Percentiles rank a stretch among this genome's conserved stretches.
phyloP scores from a whole-genome alignment of 2,329 filamentous ascomycete genomes.

The Phyllosticta ampelicida region DNA sequence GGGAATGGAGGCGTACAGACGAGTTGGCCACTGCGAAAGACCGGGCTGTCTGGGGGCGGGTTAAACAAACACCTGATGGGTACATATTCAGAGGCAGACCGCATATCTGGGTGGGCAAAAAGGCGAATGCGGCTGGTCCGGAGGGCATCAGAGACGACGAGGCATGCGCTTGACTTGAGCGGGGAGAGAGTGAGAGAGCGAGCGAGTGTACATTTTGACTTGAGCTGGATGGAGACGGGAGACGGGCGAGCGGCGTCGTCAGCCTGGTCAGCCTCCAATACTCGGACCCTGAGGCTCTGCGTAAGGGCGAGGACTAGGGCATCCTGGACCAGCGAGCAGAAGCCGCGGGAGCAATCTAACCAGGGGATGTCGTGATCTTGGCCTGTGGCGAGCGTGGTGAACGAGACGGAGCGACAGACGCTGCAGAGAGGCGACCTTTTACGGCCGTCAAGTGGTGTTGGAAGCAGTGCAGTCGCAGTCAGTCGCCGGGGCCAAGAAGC shows the following conservation, averaged over 20 bases:
- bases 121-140: conserved; percentile 15
- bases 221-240: conserved; percentile 16
- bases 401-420: conserved; percentile 13
- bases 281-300: background rate
- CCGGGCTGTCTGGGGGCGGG: conserved; percentile 16
- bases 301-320: too few species aligned
- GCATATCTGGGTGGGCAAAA: conserved; percentile 14
- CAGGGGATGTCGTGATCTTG: too few species aligned
- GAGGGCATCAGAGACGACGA: conserved; percentile 14
- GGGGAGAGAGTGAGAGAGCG: too few species aligned
- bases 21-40: conserved; percentile 15
- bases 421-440: conserved; percentile 13
- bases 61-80: too few species aligned
- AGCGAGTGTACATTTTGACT: too few species aligned
- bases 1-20: conserved; percentile 13
- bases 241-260: conserved; percentile 11
- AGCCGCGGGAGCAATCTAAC: too few species aligned
- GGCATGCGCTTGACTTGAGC: conserved; percentile 13
- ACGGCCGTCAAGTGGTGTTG: too few species aligned
- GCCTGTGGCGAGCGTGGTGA: conserved; percentile 14
- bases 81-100: too few species aligned
- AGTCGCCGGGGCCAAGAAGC: background rate
- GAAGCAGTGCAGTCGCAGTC: too few species aligned
- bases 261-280: conserved; percentile 1
- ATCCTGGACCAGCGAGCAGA: conserved; percentile 14